Evolutionary conservation across 2,329 filamentous ascomycete genomes (phyloP).

Genomic region (Trichophyton equinum): DNA sequence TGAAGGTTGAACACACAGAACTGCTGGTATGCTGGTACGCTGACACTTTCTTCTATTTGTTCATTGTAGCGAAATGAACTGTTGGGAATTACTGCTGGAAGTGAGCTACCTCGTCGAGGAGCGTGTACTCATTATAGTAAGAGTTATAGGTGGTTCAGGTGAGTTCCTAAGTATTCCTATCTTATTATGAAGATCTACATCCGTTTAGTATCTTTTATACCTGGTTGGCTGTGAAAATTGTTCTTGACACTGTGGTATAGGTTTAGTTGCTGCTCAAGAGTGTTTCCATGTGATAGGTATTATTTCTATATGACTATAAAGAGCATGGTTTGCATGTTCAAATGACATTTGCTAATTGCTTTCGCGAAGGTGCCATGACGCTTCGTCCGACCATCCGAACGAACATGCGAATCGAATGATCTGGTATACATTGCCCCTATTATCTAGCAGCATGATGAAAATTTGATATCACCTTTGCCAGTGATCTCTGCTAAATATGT

Average conservation of each 20-base stretch:
- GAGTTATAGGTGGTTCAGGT: conserved; percentile 46
- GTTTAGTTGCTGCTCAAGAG: conserved; percentile 46
- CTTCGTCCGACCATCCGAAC: conserved; percentile 54
- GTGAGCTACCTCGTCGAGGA: conserved; percentile 42
- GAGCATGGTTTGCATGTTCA: not conserved
- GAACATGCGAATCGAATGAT: conserved; percentile 80
- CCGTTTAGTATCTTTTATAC: not conserved
- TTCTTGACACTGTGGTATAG: conserved; percentile 18
- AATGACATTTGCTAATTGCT: not conserved
- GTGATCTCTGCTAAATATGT: not conserved
- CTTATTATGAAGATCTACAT: not conserved
- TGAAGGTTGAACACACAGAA: not conserved
- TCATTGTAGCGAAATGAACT: conserved; percentile 34
- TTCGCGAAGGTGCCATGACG: conserved; percentile 55
- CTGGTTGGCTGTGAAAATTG: not conserved
- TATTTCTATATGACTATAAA: conserved; percentile 3
- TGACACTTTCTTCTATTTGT: not conserved
- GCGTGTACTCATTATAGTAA: conserved; percentile 44
- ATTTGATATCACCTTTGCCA: not conserved
- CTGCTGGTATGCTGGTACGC: not conserved
- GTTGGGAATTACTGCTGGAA: conserved; percentile 43
- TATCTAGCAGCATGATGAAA: not conserved
- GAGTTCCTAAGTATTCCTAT: conserved; percentile 7
- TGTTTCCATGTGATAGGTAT: conserved; percentile 46
- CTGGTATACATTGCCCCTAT: conserved; percentile 36